Base-by-base conservation (phyloP, 2,329 filamentous ascomycete genomes). In the Aspergillus terreus region DNA sequence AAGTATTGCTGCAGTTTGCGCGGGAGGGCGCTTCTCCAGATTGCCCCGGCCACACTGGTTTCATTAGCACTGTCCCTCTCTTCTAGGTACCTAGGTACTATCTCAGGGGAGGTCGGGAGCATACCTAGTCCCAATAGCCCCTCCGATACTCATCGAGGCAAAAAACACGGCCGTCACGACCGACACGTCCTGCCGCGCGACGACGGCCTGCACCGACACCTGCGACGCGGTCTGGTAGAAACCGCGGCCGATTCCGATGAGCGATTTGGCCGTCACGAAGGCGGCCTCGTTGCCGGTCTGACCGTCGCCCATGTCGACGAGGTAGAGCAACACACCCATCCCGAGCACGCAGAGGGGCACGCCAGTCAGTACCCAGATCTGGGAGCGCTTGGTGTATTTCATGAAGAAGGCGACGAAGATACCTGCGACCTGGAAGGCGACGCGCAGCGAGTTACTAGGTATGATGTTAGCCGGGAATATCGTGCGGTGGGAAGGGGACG, bases 371-470 rank as follows among this genome's bases (percentile, higher is more conserved):
- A 63, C 60, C 49, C 64, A 73, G 11, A 69, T 61, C 44, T 73
- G 66, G 0, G 70, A 65, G 2, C 63, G 62, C 44, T 66, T 70
- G 4, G 67, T 65, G 51, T 66, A 74, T 41, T 70, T 71, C 61
- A 74, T 72, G 33, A 63, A 52, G 7, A 71, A 25, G 0, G 65
- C 70, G 4, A 63, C 67, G 1, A 72, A 51, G 2, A 74, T 63
- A 0, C 69, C 66, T 0, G 64, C 61, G 4, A 74, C 67, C 44
- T 74, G 70, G 47, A 71, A 72, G 7, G 71, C 62, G 2, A 74
- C 62, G 9, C 60, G 59, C 6, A 63, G 60, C 9, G 62, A 57
- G 42, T 63, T 73, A 11, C 72, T 70, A 4, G 3, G 12, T 15
- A 36, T 5, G 12, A 21, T 15, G 9, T 17, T 4, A 10, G 6